A percentile compares a stretch with the other conserved stretches of the same genome.
phyloP scores from a whole-genome alignment of 306 rosid genomes.

The Mimosa pudica region DNA sequence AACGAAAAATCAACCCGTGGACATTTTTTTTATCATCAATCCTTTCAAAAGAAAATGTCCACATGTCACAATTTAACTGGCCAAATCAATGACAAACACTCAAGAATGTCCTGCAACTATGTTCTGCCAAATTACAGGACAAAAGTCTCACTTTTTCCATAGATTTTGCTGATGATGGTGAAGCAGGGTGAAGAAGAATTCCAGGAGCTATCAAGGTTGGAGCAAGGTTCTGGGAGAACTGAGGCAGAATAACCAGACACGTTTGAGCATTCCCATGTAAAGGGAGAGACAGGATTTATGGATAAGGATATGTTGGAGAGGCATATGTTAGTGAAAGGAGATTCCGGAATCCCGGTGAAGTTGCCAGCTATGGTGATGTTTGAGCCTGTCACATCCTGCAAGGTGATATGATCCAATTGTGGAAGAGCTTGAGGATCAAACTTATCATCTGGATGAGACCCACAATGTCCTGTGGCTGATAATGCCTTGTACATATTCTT shows the following conservation, averaged over 20 bases:
- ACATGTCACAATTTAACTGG: not conserved
- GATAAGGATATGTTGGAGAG: slow-evolving; percentile 75
- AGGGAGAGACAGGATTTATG: slow-evolving; percentile 49
- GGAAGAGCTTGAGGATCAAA: slow-evolving; percentile 92
- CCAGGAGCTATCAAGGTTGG: slow-evolving; percentile 54
- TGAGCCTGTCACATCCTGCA: slow-evolving; percentile 65
- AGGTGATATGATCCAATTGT: slow-evolving; percentile 56
- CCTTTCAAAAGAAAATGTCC: not conserved
- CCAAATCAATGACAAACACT: not conserved
- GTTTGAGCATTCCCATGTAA: slow-evolving; percentile 76
- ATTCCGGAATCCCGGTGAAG: slow-evolving; percentile 73
- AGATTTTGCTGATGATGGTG: slow-evolving; percentile 35
- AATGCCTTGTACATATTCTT: slow-evolving; percentile 55
- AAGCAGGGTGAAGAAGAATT: slow-evolving; percentile 52
- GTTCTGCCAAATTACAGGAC: slow-evolving; percentile 39
- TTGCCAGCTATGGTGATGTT: slow-evolving; percentile 78
- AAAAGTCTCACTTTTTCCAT: slow-evolving; percentile 45
- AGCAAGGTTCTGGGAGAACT: slow-evolving; percentile 80
- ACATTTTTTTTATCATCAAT: slow-evolving; percentile 1
- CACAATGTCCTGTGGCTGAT: slow-evolving; percentile 72
- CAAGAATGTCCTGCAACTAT: not conserved
- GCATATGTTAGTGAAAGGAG: slow-evolving; percentile 82
- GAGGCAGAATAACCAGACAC: slow-evolving; percentile 76
- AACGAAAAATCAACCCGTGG: not conserved
- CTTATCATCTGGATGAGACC: slow-evolving; percentile 83